Evolutionary conservation across 2,329 filamentous ascomycete species (phyloP), one percentile per base, ranked within the genome.

Genomic region (Leptographium wingfieldii): DNA sequence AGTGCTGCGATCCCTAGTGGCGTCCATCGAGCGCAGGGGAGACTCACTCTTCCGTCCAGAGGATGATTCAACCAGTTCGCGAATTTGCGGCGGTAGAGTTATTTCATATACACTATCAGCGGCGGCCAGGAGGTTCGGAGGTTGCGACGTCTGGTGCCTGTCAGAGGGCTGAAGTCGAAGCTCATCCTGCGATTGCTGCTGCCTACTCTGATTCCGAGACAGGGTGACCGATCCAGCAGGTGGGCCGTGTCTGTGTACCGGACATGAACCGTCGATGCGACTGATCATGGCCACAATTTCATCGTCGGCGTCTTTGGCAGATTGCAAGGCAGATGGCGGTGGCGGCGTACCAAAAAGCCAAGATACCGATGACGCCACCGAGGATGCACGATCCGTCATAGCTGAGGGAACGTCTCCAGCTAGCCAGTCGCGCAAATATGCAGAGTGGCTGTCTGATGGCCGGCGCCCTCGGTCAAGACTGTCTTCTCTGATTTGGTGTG

Each of bases 241-340:
- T 10, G 33, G 27, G 19, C 10, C 12, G 3, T 38, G 33, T 5
- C 27, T 60, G 25, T 63, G 63, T 2, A 64, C 52, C 0, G 63
- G 60, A 11, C 62, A 62, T 4, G 11, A 9, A 0, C 16, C 5
- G n/a, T 43, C 43, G 38, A 65, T 43, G 2, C 55, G 57, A 9
- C 22, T 63, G 38, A 64, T 65, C 58, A 60, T 59, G 12, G 63
- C 63, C 4, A 65, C 12, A 11, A 65, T 62, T 14, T 65, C 63
- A 14, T 65, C 60, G 0, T 52, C 61, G 0, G 61, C 56, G 6
- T 63, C 57, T 3, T 56, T n/a, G 2, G 10, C 11, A 22, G 40
- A 14, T 12, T 51, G 58, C 3, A 25, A 35, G 5, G 43, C 12
- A 16, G 12, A 0, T 10, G 10, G 14, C 4, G 38, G 52, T 1